These are phyloP conservation scores for Sporothrix pallida DNA, from an alignment of 2,329 filamentous ascomycete genomes.

Conservation along the genomic window DNA sequence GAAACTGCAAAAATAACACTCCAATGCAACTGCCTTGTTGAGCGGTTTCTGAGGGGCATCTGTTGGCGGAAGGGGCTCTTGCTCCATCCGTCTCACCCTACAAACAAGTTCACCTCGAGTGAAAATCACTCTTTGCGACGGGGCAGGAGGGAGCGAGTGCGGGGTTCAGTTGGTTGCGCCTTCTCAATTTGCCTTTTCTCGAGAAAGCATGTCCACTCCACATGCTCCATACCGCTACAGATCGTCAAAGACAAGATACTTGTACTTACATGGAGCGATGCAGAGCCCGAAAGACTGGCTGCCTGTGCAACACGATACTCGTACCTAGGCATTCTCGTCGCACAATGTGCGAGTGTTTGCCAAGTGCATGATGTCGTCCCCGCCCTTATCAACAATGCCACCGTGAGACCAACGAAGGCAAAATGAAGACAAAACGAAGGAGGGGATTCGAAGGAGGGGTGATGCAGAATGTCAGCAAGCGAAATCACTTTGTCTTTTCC, in stretches of 20 bases:
- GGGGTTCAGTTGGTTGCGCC: conserved; percentile 17
- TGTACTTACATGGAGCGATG: not conserved
- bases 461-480: conserved; percentile 26
- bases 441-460: not conserved
- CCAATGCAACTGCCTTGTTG: conserved; percentile 7
- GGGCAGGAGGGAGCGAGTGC: conserved; percentile 19
- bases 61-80: not conserved
- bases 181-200: not conserved
- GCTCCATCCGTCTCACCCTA: not conserved
- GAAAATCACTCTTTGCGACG: not conserved
- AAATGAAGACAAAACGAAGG: not conserved
- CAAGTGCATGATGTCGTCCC: not conserved
- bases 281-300: not conserved
- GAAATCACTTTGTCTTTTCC: not conserved
- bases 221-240: not conserved
- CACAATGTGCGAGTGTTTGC: not conserved
- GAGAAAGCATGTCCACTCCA: not conserved
- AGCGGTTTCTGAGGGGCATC: conserved; percentile 5
- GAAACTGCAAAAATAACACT: not conserved
- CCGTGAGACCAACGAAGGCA: not conserved
- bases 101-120: conserved; percentile 6
- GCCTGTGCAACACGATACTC: not conserved
- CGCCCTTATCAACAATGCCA: not conserved
- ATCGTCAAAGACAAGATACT: not conserved
- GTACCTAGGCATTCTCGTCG: not conserved